Percentiles rank a stretch among this genome's conserved stretches.
Conservation (phyloP, 2,329 filamentous ascomycete genomes). For the Aspergillus pseudoterreus region DNA sequence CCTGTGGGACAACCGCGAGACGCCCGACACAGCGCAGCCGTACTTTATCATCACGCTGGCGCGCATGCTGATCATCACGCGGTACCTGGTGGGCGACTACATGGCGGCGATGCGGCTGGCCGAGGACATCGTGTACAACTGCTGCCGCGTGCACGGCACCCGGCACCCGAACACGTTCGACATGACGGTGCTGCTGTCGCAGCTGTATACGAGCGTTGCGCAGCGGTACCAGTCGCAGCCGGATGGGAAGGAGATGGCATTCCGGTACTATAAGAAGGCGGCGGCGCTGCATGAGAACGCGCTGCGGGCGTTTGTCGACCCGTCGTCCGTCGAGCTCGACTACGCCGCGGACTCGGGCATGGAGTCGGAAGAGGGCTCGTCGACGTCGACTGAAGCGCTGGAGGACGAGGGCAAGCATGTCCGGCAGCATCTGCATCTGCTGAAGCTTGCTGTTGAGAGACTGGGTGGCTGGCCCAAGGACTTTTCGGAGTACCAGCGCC, state of each 20-base stretch:
- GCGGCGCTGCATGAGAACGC: slow-evolving; percentile 37
- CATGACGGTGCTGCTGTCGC: slow-evolving; percentile 47
- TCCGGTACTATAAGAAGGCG: slow-evolving; percentile 39
- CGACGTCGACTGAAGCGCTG: neutral
- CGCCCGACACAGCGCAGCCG: slow-evolving; percentile 36
- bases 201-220: slow-evolving; percentile 49
- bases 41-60: slow-evolving; percentile 46
- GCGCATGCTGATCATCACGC: slow-evolving; percentile 48
- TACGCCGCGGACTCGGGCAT: neutral
- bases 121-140: slow-evolving; percentile 56
- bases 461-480: slow-evolving; percentile 45
- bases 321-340: slow-evolving; percentile 22
- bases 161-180: slow-evolving; percentile 47
- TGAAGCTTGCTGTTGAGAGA: slow-evolving; percentile 38
- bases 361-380: slow-evolving; percentile 1
- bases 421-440: slow-evolving; percentile 33
- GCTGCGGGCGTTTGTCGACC: slow-evolving; percentile 35
- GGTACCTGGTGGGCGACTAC: slow-evolving; percentile 47
- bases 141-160: slow-evolving; percentile 50
- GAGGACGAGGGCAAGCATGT: slow-evolving; percentile 23
- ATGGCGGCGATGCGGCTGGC: slow-evolving; percentile 46
- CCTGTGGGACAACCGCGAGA: slow-evolving; percentile 45
- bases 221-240: slow-evolving; percentile 33
- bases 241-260: slow-evolving; percentile 30
- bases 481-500: slow-evolving; percentile 45